phyloP scores from a whole-genome alignment of 306 rosid species.

The Cucumis hystrix region DNA sequence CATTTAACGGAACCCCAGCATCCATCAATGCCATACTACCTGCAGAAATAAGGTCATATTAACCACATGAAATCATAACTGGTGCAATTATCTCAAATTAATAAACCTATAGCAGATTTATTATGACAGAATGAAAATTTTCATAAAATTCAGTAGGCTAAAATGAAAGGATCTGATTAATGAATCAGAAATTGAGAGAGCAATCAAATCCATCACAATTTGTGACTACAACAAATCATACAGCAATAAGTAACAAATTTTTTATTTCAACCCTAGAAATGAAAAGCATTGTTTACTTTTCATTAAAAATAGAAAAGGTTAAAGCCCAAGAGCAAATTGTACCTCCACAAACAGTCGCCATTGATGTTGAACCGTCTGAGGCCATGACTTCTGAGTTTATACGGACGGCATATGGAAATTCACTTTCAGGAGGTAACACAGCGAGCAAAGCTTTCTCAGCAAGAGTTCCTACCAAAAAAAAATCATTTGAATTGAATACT shows the following conservation, averaged over 20 bases:
- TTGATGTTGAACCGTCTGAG: conserved; percentile 96
- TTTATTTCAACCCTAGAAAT: neutral
- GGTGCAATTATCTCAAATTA: neutral
- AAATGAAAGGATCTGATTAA: neutral
- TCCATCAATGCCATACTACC: conserved; percentile 96
- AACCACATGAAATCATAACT: neutral
- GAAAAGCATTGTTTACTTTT: too few relatives aligned
- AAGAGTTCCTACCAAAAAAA: conserved; percentile 56
- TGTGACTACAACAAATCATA: neutral
- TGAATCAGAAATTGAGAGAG: neutral
- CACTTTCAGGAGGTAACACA: conserved; percentile 81
- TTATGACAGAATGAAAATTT: neutral
- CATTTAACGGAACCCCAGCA: conserved; percentile 79
- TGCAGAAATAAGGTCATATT: conserved; percentile 20
- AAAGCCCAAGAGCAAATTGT: neutral
- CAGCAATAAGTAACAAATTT: neutral
- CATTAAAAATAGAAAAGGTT: neutral
- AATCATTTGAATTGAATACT: neutral
- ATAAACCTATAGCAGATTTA: neutral
- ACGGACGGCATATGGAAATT: conserved; percentile 78
- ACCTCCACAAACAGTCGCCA: conserved; percentile 99
- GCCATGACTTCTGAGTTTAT: conserved; percentile 94
- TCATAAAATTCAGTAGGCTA: neutral
- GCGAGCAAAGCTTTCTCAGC: conserved; percentile 98
- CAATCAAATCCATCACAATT: neutral